Evolutionary conservation across 768 basidiomycete species (phyloP), one percentile per base, ranked within the genome.

Genomic region (Amanita phalloides): DNA sequence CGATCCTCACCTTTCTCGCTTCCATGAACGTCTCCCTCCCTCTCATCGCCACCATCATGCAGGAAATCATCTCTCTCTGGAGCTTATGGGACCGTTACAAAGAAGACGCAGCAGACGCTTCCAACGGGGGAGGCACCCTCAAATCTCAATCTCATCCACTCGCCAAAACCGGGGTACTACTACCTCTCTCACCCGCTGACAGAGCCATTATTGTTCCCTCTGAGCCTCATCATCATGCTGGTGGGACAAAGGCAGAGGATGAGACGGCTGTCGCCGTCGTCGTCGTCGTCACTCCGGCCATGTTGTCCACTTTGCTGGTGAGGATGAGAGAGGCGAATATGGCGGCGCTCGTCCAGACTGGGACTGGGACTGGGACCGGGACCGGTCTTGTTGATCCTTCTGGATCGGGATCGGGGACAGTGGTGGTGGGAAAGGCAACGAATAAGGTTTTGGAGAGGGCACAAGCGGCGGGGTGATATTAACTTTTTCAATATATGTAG

Each of bases 51-150:
- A 83, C 86, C 37, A 84, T 96, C 59, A 79, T 86, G 0, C 94
- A 97, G 61, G 90, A 98, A 68, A 90, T 98, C 56, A 75, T 97
- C 49, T 80, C 86, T 3, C 67, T 96, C 32, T 98, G 97, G 66
- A 79, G 86, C 4, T 75, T 93, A 0, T 97, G 94, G 91, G 86
- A 88, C 36, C 72, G 79, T 7, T 91, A 90, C 66, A 81, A 80
- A 51, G 85, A 90, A 54, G 80, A 85, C 41, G 69, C 68, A 3
- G 61, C 72, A 2, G 44, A 44, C 35, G 6, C 39, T 59, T 35
- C 57, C 64, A 38, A 25, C 25, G 20, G 25, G 48, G 33, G 30
- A 1, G 9, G 26, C n/a, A 10, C 39, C 8, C 13, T 21, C 6
- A 42, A 32, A 44, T 35, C 41, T 20, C 49, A 32, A 44, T 35